A percentile compares a stretch with the other conserved stretches of the same genome.
Evolutionary conservation across 768 basidiomycete genomes (phyloP).

Genomic region (Agaricus sinodeliciosus): DNA sequence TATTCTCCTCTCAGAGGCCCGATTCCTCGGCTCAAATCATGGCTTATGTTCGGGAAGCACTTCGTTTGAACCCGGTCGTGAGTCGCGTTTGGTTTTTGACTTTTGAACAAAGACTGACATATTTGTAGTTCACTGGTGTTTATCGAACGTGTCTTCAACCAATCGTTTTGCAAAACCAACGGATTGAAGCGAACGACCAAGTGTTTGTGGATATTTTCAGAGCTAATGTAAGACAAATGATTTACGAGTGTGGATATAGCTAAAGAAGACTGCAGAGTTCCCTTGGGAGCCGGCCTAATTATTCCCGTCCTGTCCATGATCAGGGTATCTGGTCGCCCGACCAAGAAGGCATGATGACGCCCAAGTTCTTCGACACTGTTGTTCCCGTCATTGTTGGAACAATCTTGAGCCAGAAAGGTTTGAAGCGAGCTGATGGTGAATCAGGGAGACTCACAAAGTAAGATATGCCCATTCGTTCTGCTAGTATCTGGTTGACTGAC

Average conservation of each 20-base stretch:
- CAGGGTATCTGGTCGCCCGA: conserved; percentile 19
- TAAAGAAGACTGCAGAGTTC: not conserved
- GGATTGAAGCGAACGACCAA: conserved; percentile 21
- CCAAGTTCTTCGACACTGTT: conserved; percentile 34
- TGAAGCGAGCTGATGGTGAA: conserved; percentile 29
- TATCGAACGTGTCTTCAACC: conserved; percentile 30
- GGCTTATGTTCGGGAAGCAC: conserved; percentile 39
- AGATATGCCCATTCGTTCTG: conserved; percentile 7
- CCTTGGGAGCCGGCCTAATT: conserved; percentile 11
- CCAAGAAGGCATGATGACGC: conserved; percentile 22
- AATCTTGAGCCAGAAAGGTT: conserved; percentile 36
- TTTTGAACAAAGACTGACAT: not conserved
- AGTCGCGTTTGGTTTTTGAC: conserved; percentile 11
- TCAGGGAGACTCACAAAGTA: conserved; percentile 35
- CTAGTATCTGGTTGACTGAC: not conserved
- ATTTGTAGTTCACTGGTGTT: conserved; percentile 31
- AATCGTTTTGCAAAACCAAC: conserved; percentile 15
- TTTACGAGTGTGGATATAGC: not conserved
- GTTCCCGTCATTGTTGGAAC: conserved; percentile 35
- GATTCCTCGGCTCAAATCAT: conserved; percentile 26
- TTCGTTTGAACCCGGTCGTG: conserved; percentile 34
- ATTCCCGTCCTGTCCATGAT: conserved; percentile 16
- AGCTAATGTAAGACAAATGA: conserved; percentile 24
- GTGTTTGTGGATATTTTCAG: conserved; percentile 30
- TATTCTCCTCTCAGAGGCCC: conserved; percentile 21